Evolutionary conservation across 106 monocot genomes (phyloP).

Genomic region (Amphibolis antarctica): DNA sequence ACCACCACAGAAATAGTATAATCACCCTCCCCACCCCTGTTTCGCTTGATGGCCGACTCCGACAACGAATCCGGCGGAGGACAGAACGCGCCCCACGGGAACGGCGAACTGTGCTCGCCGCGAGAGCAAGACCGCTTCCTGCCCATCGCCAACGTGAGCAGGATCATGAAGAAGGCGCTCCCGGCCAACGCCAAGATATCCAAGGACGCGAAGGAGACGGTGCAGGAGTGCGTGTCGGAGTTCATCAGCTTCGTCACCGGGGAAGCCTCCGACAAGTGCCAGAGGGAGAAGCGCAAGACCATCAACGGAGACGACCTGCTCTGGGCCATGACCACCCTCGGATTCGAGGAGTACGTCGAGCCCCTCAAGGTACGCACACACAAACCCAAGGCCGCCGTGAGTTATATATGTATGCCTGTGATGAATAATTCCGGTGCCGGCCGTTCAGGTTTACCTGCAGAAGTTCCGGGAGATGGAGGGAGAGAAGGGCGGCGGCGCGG

Average conservation of each 20-base stretch:
- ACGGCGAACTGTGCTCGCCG: slow-evolving; percentile 4
- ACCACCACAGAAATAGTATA: too few relatives aligned
- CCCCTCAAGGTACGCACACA: slow-evolving; percentile 19
- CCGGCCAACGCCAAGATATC: slow-evolving; percentile 65
- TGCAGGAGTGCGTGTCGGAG: slow-evolving; percentile 70
- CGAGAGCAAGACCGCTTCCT: slow-evolving; percentile 18
- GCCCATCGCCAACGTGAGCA: slow-evolving; percentile 23
- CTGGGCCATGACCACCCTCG: slow-evolving; percentile 58
- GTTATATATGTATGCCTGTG: too few relatives aligned
- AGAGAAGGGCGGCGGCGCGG: neutral
- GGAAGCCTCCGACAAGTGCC: slow-evolving; percentile 66
- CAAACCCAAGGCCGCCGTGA: too few relatives aligned
- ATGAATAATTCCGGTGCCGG: too few relatives aligned
- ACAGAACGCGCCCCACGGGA: slow-evolving; percentile 4
- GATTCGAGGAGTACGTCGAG: slow-evolving; percentile 22
- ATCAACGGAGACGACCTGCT: slow-evolving; percentile 62
- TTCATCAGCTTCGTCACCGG: slow-evolving; percentile 78
- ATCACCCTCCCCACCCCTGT: too few relatives aligned
- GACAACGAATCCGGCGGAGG: slow-evolving; percentile 37
- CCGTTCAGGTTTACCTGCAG: too few relatives aligned
- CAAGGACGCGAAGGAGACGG: slow-evolving; percentile 65
- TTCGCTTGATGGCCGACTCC: slow-evolving; percentile 29
- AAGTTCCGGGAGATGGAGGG: too few relatives aligned
- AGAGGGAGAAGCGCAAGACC: slow-evolving; percentile 61
- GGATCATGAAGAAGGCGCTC: slow-evolving; percentile 34